phyloP scores from a whole-genome alignment of 2,329 filamentous ascomycete genomes.

The Xylariaceae sp. region DNA sequence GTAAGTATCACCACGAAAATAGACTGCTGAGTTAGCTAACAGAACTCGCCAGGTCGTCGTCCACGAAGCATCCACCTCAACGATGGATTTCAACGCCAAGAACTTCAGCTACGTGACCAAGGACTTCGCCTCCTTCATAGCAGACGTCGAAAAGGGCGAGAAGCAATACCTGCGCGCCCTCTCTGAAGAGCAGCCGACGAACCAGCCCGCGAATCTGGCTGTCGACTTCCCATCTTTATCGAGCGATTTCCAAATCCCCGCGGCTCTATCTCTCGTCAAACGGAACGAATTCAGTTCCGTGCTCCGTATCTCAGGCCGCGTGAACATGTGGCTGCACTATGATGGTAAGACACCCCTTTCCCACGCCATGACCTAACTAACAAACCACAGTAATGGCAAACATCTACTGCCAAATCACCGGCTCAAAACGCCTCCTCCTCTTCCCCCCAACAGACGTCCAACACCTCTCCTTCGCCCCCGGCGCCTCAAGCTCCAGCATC shows the following conservation, averaged over 20 bases:
- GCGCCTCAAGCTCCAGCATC: conserved; percentile 73
- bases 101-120: conserved; percentile 75
- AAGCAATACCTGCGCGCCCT: conserved; percentile 74
- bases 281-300: conserved; percentile 72
- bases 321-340: conserved; percentile 88
- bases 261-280: conserved; percentile 51
- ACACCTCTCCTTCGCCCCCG: conserved; percentile 64
- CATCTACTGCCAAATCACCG: conserved; percentile 72
- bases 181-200: conserved; percentile 62
- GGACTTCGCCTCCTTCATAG: conserved; percentile 61
- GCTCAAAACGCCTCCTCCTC: conserved; percentile 66
- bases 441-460: conserved; percentile 74
- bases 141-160: conserved; percentile 52
- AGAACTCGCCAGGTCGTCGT: conserved; percentile 55
- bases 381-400: conserved; percentile 68
- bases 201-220: conserved; percentile 62
- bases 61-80: conserved; percentile 59
- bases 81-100: conserved; percentile 77
- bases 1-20: conserved; percentile 36
- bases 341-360: conserved; percentile 49
- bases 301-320: conserved; percentile 70
- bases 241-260: conserved; percentile 64
- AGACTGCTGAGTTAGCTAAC: not conserved
- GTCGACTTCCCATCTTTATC: conserved; percentile 67
- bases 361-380: not conserved